These are phyloP conservation scores for Leishmania tarentolae DNA, from an alignment of 208 protist genomes.

Conservation along the genomic window DNA sequence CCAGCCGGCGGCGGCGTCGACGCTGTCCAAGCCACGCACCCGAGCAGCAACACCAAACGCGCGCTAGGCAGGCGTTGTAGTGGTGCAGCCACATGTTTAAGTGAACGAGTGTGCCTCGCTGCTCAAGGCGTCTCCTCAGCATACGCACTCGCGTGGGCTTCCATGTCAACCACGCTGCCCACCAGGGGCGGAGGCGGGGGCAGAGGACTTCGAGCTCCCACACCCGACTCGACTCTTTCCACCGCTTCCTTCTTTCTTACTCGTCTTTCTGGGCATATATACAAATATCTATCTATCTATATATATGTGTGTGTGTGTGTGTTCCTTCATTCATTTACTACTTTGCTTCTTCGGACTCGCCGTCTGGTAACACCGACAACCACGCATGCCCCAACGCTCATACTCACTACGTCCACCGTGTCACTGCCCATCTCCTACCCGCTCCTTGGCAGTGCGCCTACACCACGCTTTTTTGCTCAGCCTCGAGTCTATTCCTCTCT, in stretches of 20 bases:
- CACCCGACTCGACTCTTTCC: neutral
- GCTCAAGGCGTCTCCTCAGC: neutral
- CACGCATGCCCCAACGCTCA: neutral
- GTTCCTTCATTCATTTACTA: no score
- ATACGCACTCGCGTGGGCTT: neutral
- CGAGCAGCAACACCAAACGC: neutral
- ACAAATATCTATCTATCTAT: no score
- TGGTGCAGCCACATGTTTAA: no score
- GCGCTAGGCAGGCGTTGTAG: neutral
- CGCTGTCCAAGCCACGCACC: neutral
- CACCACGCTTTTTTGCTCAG: slow-evolving; percentile 1
- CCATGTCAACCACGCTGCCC: no score
- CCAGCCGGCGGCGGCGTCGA: neutral
- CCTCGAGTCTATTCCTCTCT: neutral
- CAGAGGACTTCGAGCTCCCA: neutral
- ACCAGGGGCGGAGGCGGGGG: neutral
- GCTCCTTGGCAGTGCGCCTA: neutral
- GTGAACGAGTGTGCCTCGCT: neutral
- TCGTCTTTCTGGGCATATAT: neutral
- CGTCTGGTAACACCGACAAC: neutral
- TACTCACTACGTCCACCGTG: neutral
- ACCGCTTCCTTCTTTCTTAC: neutral
- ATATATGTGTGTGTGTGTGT: no score
- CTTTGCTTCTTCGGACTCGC: neutral
- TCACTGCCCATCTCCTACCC: neutral